Conservation (phyloP, 805 yeast species). For the Wickerhamiella australiensis region DNA sequence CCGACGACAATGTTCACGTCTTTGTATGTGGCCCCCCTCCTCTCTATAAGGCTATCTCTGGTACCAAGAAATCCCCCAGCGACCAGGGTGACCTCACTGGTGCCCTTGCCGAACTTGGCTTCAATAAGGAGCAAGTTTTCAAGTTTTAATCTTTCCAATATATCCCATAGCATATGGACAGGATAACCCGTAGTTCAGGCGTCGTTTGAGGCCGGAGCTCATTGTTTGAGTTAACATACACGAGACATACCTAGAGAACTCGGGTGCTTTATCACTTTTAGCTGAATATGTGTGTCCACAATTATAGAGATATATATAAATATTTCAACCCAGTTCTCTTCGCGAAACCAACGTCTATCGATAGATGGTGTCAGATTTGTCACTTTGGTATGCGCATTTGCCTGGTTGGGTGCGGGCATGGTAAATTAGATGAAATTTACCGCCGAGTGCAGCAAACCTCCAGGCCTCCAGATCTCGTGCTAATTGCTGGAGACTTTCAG, state of each 20-base stretch:
- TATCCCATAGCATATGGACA: no score
- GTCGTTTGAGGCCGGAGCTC: no score
- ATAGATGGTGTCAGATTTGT: not conserved
- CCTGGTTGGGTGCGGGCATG: slow-evolving; percentile 24
- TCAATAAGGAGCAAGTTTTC: slow-evolving; percentile 73
- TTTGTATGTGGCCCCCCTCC: slow-evolving; percentile 96
- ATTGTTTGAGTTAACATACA: no score
- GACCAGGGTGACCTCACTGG: slow-evolving; percentile 96
- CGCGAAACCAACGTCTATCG: no score
- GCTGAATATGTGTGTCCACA: no score
- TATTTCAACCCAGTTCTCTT: no score
- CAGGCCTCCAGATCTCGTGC: slow-evolving; percentile 37
- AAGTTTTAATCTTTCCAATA: slow-evolving; percentile 76
- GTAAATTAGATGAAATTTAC: slow-evolving; percentile 18
- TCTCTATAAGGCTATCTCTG: slow-evolving; percentile 76
- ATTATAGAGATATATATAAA: no score
- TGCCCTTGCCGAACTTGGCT: slow-evolving; percentile 77
- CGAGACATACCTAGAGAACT: no score
- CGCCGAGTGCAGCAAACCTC: slow-evolving; percentile 6
- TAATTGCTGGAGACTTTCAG: slow-evolving; percentile 89
- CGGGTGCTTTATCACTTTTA: no score
- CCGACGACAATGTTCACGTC: slow-evolving; percentile 52
- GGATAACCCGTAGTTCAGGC: no score
- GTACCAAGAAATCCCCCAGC: slow-evolving; percentile 66
- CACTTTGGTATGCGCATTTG: slow-evolving; percentile 20